Base-by-base conservation (phyloP, 768 basidiomycete genomes). In the Sistotremastrum suecicum region DNA sequence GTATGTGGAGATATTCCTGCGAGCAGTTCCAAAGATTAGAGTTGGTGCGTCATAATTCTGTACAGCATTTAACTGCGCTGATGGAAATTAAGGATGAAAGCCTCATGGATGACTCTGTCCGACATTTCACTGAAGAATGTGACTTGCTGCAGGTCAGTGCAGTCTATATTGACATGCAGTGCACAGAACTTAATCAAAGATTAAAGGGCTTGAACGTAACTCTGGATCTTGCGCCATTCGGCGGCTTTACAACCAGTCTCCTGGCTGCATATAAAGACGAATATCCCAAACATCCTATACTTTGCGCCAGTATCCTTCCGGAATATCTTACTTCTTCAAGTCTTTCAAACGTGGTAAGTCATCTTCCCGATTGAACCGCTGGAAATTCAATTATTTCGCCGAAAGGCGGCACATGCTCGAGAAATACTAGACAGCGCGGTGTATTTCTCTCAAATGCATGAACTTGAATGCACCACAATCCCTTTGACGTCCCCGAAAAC, bases 121-220 rank as follows among this genome's bases (percentile, higher is more conserved):
- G 85, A 11, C 63, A 69, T 10, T 72, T 82, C 45, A 68, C 83
- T 4, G 85, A 89, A 56, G 83, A 85, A 51, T 83, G 82, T 54
- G 72, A 86, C 56, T 71, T 72, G 43, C 66, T 80, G 9, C 85
- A 86, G 74, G 84, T 82, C 51, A 7, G 30, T 45, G 43, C 40
- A 34, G 38, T 44, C 42, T 11, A 35, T n/a, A 39, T 44, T 5
- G 42, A 2, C 29, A 5, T 9, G 37, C 12, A 12, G 10, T 44
- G 32, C 29, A 36, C 37, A 10, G 1, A 9, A 36, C 35, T 12
- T 12, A 43, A 9, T 10, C 51, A 87, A 81, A 85, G 85, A 4
- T 50, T 85, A 9, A 83, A 88, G 63, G 57, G 83, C 41, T 69
- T 74, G 37, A 71, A 74, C 48, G 81, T 84, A 52, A 72, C 70